Conservation (phyloP, 768 basidiomycete species). For the Hortiboletus flavorubellus region DNA sequence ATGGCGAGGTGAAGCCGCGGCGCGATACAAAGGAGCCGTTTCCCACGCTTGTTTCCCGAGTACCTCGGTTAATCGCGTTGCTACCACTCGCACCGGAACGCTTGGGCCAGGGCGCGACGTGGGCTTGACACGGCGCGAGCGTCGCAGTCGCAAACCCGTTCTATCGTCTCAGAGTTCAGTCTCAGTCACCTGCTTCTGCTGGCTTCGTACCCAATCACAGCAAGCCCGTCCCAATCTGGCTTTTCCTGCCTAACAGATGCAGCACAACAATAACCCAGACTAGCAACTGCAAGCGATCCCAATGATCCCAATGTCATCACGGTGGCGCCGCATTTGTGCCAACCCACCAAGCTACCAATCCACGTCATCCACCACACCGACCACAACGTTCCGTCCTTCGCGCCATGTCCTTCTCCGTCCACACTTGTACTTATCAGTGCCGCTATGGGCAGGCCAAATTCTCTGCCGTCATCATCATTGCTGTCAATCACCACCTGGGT, state of each 20-base stretch:
- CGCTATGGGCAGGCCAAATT: neutral
- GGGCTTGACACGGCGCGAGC: conserved; percentile 7
- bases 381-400: neutral
- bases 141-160: conserved; percentile 1
- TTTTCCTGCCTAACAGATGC: neutral
- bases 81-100: neutral
- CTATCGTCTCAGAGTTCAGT: neutral
- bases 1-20: conserved; percentile 8
- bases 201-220: neutral
- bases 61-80: conserved; percentile 15
- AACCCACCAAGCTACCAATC: no score
- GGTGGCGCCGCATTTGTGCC: neutral
- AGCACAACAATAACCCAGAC: neutral
- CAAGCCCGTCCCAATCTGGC: neutral
- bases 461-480: neutral
- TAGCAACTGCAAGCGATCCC: neutral
- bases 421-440: neutral
- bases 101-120: neutral
- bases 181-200: conserved; percentile 1
- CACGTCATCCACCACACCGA: neutral
- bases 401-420: neutral
- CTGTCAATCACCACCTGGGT: neutral
- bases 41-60: conserved; percentile 24
- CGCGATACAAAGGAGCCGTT: conserved; percentile 14
- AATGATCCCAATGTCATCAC: neutral